These are phyloP conservation scores for Alternaria triticimaculans DNA, from an alignment of 2,329 filamentous ascomycete species.

Conservation along the genomic window DNA sequence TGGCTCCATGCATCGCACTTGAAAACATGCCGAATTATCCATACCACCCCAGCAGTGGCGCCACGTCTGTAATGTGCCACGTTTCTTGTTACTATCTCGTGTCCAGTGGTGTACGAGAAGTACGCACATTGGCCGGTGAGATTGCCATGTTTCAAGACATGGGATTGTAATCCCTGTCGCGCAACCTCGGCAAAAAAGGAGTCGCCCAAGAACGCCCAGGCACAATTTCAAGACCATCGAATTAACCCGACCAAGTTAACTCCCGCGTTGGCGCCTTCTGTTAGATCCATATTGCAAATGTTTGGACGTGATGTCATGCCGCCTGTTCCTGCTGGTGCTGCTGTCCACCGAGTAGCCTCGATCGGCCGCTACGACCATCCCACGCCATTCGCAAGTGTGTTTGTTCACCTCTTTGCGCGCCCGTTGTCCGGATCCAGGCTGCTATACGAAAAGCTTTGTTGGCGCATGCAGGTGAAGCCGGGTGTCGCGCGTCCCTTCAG, in stretches of 20 bases:
- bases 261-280: neutral
- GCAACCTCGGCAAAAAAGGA: neutral
- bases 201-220: slow-evolving; percentile 6
- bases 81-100: neutral
- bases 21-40: neutral
- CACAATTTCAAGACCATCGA: neutral
- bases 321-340: slow-evolving; percentile 7
- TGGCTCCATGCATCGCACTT: neutral
- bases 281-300: neutral
- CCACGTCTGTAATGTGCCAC: neutral
- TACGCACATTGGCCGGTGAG: neutral
- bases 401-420: neutral
- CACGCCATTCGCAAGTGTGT: neutral
- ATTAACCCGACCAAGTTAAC: neutral
- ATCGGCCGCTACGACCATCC: neutral
- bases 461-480: slow-evolving; percentile 6
- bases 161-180: neutral
- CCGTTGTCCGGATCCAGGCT: neutral
- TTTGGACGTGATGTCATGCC: slow-evolving; percentile 9
- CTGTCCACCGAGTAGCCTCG: neutral
- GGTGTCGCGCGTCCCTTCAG: neutral
- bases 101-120: neutral
- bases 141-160: neutral
- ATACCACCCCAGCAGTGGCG: neutral
- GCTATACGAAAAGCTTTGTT: neutral